Percentiles rank a stretch among this genome's conserved stretches.
These are phyloP conservation scores for Crepidotus variabilis DNA, from an alignment of 768 basidiomycete species.

Conservation along the genomic window DNA sequence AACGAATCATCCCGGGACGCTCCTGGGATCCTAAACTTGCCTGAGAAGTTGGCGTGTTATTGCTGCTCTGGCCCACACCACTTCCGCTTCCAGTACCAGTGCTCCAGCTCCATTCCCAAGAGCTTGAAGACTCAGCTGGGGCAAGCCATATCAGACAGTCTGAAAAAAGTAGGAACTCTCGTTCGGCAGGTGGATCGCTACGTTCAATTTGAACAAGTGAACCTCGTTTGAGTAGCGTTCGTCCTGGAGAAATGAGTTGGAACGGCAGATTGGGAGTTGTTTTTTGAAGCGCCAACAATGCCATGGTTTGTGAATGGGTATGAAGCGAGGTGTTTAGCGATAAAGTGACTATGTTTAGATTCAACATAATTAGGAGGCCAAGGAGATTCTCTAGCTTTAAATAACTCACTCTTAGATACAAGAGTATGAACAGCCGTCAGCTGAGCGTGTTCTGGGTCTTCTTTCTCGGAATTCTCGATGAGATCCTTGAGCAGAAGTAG, in stretches of 20 bases:
- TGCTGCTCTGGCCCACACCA: conserved; percentile 12
- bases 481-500: conserved; percentile 81
- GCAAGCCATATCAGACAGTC: conserved; percentile 81
- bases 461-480: conserved; percentile 57
- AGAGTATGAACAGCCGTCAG: conserved; percentile 58
- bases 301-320: conserved; percentile 71
- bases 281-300: conserved; percentile 75
- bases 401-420: conserved; percentile 68
- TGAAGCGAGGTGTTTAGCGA: conserved; percentile 79
- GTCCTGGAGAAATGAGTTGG: conserved; percentile 76
- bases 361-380: conserved; percentile 1
- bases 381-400: not conserved
- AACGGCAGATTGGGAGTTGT: conserved; percentile 73
- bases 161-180: conserved; percentile 79
- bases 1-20: conserved; percentile 35
- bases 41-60: conserved; percentile 5
- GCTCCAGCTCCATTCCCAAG: conserved; percentile 32
- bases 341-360: conserved; percentile 50
- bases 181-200: conserved; percentile 45
- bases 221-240: conserved; percentile 71
- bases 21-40: not conserved
- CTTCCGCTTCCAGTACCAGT: conserved; percentile 16
- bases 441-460: conserved; percentile 64
- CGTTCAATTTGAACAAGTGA: conserved; percentile 53
- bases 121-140: conserved; percentile 34